Base-by-base conservation (phyloP, 345 rosid genomes). In the Boechera divaricarpa region DNA sequence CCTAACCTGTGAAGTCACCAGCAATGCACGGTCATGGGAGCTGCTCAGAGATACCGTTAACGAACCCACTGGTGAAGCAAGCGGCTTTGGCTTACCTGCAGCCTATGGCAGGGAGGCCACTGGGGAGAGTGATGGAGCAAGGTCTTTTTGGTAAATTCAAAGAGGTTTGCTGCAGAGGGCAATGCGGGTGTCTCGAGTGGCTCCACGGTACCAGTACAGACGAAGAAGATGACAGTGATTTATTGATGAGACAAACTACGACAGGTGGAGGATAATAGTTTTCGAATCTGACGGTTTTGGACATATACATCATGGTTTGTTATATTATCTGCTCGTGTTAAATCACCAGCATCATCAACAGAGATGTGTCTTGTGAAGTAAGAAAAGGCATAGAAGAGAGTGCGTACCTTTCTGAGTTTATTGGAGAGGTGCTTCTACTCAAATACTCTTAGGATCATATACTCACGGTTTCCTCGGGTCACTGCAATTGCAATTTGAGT, bases 51-150 rank as follows among this genome's bases (percentile, higher is more conserved):
- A 79, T 87, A 36, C 85, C 90, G 31, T 81, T 88, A 76, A 83
- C 67, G 83, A 87, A 89, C 63, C 88, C 86, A 16, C 82, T 87
- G 15, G 89, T 87, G 28, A 89, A 87, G 83, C 92, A 85, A 12
- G 94, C 92, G 5, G 91, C 90, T 41, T 51, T 80, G 79, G 86
- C 91, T 47, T 86, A 89, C 72, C 72, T 89, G 72, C 94, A 86
- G 82, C 91, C 91, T 31, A 58, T 24, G 66, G 26, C 45, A 52
- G 41, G 72, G 38, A 68, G 62, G 15, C 51, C 51, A 67, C 35
- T 10, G 10, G 38, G 28, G 63, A 56, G 47, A 45, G 36, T 44
- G 55, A 47, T 58, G 66, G 74, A 58, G 26, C 66, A 58, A 45
- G 57, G 66, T 59, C 35, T 58, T 57, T 44, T 69, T 18, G 45